Conservation (phyloP, 768 basidiomycete genomes). For the Mycena kentingensis region DNA sequence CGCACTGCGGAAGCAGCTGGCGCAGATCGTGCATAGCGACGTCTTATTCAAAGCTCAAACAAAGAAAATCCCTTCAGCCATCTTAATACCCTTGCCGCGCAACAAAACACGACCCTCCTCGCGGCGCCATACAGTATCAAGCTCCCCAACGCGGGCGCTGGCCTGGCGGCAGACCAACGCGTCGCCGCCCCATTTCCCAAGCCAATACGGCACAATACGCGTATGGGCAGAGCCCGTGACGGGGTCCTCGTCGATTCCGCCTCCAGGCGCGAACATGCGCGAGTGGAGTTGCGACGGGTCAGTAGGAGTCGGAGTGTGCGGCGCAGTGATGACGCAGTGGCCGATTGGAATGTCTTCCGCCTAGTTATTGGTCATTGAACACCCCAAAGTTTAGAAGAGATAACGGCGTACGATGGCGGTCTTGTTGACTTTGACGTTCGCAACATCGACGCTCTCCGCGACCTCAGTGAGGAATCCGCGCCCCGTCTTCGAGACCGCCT, state of each 20-base stretch:
- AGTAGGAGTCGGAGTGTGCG: conserved; percentile 11
- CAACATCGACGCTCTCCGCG: conserved; percentile 15
- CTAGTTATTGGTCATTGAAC: no score
- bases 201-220: conserved; percentile 20
- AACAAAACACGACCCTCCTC: conserved; percentile 13
- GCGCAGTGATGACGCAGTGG: conserved; percentile 13
- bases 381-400: no score
- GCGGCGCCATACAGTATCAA: conserved; percentile 15
- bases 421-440: conserved; percentile 3
- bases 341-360: conserved; percentile 11
- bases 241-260: conserved; percentile 18
- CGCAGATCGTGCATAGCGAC: no score
- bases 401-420: conserved; percentile 6
- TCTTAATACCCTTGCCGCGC: conserved; percentile 10
- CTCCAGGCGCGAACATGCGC: conserved; percentile 16
- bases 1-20: no score
- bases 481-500: conserved; percentile 2
- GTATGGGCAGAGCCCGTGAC: conserved; percentile 22
- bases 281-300: conserved; percentile 19
- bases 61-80: conserved; percentile 5
- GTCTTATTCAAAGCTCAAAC: neutral
- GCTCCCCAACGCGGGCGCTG: conserved; percentile 14
- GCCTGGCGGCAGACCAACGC: conserved; percentile 9
- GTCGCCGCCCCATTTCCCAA: conserved; percentile 12
- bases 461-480: conserved; percentile 17